Base-by-base conservation (phyloP, 176 grass and related monocot species). In the Pharus latifolius region DNA sequence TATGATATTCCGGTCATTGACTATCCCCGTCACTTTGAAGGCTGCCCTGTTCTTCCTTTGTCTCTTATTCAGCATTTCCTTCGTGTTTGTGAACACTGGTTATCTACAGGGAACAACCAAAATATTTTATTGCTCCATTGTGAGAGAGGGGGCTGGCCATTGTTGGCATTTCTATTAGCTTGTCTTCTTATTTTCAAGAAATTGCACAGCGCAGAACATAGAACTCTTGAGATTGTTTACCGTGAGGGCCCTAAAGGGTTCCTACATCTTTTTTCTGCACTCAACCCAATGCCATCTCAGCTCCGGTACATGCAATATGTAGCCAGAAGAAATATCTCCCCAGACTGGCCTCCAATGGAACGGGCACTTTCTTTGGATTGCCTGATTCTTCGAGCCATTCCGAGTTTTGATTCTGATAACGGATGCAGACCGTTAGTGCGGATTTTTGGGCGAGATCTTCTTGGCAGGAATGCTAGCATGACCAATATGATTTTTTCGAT, bases 211-310 rank as follows among this genome's bases (percentile, higher is more conserved):
- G 81, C 80, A 13, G 94, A 98, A 69, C 83, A 83, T 71, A 98
- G 85, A 84, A 98, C 89, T 35, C 78, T 98, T 71, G 94, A 98
- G 23, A 85, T 83, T 85, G 69, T 98, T 65, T 80, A 98, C 48
- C 78, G 89, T 61, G 94, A 98, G 82, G 94, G 84, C 30, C 89
- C 94, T 78, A 98, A 87, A 85, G 94, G 89, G 2, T 90, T 98
- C 54, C 56, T 98, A 41, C 89, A 98, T 65, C 89, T 98, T 64
- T 90, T 98, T 74, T 93, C 88, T 48, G 77, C 94, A 69, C 78
- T 98, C 58, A 98, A 98, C 44, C 94, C 94, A 74, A 84, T 98
- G 63, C 94, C 94, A 41, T 92, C 89, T 78, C 94, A 98, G 52
- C 86, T 98, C 38, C 76, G 94, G 49, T 98, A 98, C 52, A 73